phyloP scores from a whole-genome alignment of 257 asterid genomes.

The Linderniella brevidens region DNA sequence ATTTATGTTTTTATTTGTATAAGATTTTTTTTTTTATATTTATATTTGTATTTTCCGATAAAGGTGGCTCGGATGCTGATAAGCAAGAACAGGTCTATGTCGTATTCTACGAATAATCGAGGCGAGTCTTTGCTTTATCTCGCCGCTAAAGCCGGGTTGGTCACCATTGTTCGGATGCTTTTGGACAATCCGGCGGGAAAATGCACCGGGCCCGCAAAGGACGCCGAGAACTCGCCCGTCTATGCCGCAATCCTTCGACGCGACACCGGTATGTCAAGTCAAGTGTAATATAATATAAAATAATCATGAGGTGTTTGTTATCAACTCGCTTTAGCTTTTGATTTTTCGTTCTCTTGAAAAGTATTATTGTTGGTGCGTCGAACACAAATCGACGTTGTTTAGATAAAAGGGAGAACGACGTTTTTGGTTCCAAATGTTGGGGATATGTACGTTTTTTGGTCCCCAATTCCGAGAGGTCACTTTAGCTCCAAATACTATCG shows the following conservation, averaged over 20 bases:
- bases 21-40: no score
- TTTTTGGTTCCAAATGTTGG: no score
- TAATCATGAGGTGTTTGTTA: constrained; percentile 1
- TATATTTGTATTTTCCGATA: no score
- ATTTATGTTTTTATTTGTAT: no score
- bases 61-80: constrained; percentile 22
- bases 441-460: no score
- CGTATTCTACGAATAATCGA: constrained; percentile 24
- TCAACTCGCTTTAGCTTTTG: no score
- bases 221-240: constrained; percentile 22
- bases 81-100: constrained; percentile 18
- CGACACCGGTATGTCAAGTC: constrained; percentile 14
- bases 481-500: no score
- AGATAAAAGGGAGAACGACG: no score
- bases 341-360: no score
- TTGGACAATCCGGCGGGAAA: constrained; percentile 30
- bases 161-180: constrained; percentile 24
- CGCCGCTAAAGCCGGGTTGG: constrained; percentile 44
- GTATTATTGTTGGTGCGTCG: no score
- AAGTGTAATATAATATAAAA: neutral
- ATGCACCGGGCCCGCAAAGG: constrained; percentile 12
- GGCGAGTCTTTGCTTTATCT: constrained; percentile 34
- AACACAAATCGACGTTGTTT: no score
- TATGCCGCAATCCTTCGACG: constrained; percentile 19
- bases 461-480: no score